These are phyloP conservation scores for Aspergillus melleus DNA, from an alignment of 2,329 filamentous ascomycete genomes.

Conservation along the genomic window DNA sequence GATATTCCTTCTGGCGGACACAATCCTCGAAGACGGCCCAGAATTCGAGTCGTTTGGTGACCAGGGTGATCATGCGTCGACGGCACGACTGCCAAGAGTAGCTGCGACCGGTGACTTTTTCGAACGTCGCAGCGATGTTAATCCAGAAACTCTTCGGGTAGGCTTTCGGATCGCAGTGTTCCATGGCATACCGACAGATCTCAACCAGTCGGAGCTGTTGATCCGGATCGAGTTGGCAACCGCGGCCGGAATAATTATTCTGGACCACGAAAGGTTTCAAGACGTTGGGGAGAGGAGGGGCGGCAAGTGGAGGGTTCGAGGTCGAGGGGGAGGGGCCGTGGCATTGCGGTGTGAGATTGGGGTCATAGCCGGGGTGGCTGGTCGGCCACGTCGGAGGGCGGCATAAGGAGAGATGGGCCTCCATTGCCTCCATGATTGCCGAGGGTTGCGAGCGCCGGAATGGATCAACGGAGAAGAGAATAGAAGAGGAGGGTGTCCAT, in stretches of 20 bases:
- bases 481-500: neutral
- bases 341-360: neutral
- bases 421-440: neutral
- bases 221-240: constrained; percentile 9
- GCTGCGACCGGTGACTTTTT: constrained; percentile 18
- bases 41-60: constrained; percentile 14
- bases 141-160: constrained; percentile 26
- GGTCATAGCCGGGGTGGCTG: neutral
- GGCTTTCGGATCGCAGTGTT: constrained; percentile 12
- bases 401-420: neutral
- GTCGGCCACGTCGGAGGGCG: neutral
- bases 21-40: constrained; percentile 2
- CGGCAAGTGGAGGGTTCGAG: neutral
- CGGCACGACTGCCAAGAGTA: constrained; percentile 33
- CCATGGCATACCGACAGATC: constrained; percentile 18
- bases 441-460: too few species aligned
- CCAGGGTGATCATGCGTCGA: constrained; percentile 21
- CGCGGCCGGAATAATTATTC: neutral
- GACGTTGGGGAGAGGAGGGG: neutral
- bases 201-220: constrained; percentile 21
- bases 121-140: constrained; percentile 16
- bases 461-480: neutral
- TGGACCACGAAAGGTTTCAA: neutral
- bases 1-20: neutral
- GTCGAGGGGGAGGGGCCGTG: neutral